Percentiles rank a stretch among this genome's conserved stretches.
phyloP scores from a whole-genome alignment of 2,329 filamentous ascomycete genomes.

The Penicillium griseofulvum region DNA sequence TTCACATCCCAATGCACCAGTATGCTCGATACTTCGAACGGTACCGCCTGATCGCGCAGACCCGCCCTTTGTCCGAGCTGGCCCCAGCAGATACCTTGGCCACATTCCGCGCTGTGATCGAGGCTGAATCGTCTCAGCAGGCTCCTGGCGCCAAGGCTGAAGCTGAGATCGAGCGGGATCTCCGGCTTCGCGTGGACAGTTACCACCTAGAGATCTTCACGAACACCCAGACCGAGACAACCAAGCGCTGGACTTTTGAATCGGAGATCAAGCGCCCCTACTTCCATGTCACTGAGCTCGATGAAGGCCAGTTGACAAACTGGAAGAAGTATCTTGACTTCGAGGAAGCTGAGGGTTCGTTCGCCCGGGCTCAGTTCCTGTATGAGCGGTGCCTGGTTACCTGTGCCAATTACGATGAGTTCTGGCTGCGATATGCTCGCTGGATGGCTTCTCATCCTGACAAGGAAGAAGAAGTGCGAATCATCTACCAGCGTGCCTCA shows the following conservation, averaged over 20 bases:
- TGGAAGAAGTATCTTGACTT: slow-evolving; percentile 98
- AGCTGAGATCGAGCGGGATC: slow-evolving; percentile 76
- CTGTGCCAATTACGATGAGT: slow-evolving; percentile 92
- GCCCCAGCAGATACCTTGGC: slow-evolving; percentile 66
- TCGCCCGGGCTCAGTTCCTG: slow-evolving; percentile 70
- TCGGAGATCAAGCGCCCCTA: slow-evolving; percentile 93
- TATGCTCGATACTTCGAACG: slow-evolving; percentile 94
- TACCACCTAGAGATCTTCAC: slow-evolving; percentile 79
- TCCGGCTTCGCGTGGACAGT: slow-evolving; percentile 75
- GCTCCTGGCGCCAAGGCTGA: slow-evolving; percentile 57
- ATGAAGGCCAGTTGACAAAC: slow-evolving; percentile 77
- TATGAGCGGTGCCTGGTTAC: slow-evolving; percentile 94
- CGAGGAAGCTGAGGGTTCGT: slow-evolving; percentile 82
- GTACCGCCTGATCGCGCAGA: slow-evolving; percentile 74
- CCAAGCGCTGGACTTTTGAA: slow-evolving; percentile 92
- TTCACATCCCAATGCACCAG: slow-evolving; percentile 90
- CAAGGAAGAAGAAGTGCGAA: slow-evolving; percentile 86
- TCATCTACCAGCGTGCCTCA: slow-evolving; percentile 85
- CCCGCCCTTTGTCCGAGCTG: slow-evolving; percentile 69
- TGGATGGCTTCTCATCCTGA: slow-evolving; percentile 83
- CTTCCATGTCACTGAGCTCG: slow-evolving; percentile 92
- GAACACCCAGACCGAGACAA: slow-evolving; percentile 80
- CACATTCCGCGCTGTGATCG: slow-evolving; percentile 69
- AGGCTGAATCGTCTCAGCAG: slow-evolving; percentile 49
- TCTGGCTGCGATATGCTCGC: slow-evolving; percentile 94